Percentiles rank a stretch among this genome's conserved stretches.
Conservation (phyloP, 257 asterid species). For the Anisodus acutangulus region DNA sequence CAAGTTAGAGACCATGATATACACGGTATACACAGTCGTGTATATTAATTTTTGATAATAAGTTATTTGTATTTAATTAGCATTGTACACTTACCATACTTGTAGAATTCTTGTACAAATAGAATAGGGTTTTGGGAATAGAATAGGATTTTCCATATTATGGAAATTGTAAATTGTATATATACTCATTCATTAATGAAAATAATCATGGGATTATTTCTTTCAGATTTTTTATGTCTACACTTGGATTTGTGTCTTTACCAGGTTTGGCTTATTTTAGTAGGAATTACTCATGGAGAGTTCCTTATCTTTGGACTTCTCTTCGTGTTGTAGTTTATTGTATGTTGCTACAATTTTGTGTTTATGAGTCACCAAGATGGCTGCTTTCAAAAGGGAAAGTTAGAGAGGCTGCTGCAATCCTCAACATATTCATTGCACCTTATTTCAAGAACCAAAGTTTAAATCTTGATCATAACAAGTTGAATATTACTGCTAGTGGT, state of each 20-base stretch:
- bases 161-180: too few relatives aligned
- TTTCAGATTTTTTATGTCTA: conserved; percentile 39
- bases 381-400: conserved; percentile 42
- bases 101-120: too few relatives aligned
- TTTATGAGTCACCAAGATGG: conserved; percentile 60
- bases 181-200: too few relatives aligned
- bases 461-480: conserved; percentile 10
- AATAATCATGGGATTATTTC: too few relatives aligned
- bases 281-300: conserved; percentile 51
- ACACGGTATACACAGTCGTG: too few relatives aligned
- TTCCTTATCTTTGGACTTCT: conserved; percentile 46
- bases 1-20: too few relatives aligned
- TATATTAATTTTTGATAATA: too few relatives aligned
- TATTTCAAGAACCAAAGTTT: not conserved
- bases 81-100: too few relatives aligned
- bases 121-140: too few relatives aligned
- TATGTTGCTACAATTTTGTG: conserved; percentile 41
- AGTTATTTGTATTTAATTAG: too few relatives aligned
- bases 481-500: not conserved
- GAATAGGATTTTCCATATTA: too few relatives aligned
- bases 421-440: conserved; percentile 21
- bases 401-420: conserved; percentile 31
- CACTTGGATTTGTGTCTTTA: conserved; percentile 53
- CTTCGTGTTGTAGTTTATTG: conserved; percentile 45
- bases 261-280: conserved; percentile 50